Evolutionary conservation across 345 rosid species (phyloP).

Genomic region (thale cress (Arabidopsis thaliana)): DNA sequence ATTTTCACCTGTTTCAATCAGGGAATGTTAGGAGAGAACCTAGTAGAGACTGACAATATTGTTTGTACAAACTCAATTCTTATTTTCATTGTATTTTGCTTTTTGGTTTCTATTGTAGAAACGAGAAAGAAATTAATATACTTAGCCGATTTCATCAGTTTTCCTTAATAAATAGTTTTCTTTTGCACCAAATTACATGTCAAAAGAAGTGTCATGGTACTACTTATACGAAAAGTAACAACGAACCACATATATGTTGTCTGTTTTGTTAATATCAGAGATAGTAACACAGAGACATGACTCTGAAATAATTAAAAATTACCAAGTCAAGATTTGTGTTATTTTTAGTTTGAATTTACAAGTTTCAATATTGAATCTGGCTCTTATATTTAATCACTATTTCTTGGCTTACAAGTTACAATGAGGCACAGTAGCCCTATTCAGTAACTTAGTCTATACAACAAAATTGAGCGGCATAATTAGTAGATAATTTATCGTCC

Average conservation of each 20-base stretch:
- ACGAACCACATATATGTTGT: background rate
- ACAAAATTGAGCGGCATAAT: background rate
- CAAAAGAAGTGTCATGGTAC: background rate
- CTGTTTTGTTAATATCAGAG: background rate
- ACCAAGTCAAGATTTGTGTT: background rate
- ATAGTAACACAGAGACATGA: background rate
- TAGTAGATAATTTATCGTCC: too few species aligned
- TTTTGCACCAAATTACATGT: background rate
- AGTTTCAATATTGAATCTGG: background rate
- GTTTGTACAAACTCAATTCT: conserved; percentile 30
- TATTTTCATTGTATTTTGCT: background rate
- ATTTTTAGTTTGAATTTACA: background rate
- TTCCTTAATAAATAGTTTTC: background rate
- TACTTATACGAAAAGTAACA: background rate
- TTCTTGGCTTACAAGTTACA: background rate
- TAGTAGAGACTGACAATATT: conserved; percentile 23
- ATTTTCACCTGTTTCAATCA: conserved; percentile 31
- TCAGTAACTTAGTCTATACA: background rate
- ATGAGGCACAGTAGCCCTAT: background rate
- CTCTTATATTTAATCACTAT: background rate
- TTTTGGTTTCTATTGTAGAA: conserved; percentile 6
- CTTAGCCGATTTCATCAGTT: background rate
- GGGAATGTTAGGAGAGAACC: conserved; percentile 33
- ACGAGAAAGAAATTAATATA: conserved; percentile 22
- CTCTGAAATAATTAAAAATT: background rate